Conservation (phyloP, 164 flowering plant species). For the Paratinospora sagittata region DNA sequence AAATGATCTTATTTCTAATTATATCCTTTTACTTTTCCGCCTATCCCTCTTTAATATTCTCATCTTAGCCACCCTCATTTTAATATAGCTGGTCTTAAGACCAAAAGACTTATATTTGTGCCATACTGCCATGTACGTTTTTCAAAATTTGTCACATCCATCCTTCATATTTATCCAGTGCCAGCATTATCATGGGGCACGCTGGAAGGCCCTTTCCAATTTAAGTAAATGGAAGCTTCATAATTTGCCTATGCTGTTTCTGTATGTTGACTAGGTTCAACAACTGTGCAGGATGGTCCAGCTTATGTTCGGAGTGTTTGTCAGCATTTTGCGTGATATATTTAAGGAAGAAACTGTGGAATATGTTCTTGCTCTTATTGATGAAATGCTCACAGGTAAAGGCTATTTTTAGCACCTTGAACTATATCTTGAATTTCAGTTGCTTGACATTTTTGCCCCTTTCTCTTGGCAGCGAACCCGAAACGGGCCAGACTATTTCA, state of each 20-base stretch:
- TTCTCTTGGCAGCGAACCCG: constrained; percentile 67
- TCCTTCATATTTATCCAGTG: no score
- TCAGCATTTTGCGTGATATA: constrained; percentile 78
- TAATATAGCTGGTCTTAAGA: no score
- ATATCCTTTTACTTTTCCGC: no score
- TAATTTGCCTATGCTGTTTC: background rate
- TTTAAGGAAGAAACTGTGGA: constrained; percentile 90
- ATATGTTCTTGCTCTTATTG: constrained; percentile 85
- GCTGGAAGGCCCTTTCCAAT: no score
- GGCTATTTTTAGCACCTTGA: background rate
- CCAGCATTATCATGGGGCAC: no score
- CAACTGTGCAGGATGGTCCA: constrained; percentile 79
- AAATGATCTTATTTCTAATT: no score
- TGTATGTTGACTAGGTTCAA: constrained; percentile 10
- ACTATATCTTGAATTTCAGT: background rate
- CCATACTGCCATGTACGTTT: no score
- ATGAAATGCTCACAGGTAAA: constrained; percentile 95
- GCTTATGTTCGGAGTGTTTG: constrained; percentile 80
- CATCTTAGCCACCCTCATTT: no score
- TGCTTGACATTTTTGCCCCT: constrained; percentile 12
- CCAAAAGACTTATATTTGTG: no score
- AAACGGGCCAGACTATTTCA: constrained; percentile 85
- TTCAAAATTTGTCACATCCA: no score
- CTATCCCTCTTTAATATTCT: no score
- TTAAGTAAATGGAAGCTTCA: background rate